Evolutionary conservation across 208 protist genomes (phyloP), one percentile per base, ranked within the genome.

Genomic region (Crithidia brevicula): DNA sequence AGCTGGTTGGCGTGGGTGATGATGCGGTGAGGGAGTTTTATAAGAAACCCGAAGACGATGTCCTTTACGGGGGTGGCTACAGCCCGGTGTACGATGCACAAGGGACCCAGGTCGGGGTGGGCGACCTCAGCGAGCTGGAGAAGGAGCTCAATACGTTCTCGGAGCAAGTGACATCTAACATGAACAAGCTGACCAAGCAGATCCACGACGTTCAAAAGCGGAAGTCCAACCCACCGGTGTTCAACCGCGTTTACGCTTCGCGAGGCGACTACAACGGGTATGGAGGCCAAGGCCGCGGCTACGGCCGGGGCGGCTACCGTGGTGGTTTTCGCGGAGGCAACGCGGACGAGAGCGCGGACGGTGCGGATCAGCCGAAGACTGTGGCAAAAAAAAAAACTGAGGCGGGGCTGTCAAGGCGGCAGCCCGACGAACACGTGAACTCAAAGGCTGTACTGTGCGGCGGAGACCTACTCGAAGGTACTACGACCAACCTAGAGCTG

Each of bases 101-200:
- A 52, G 47, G 47, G 23, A 30, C 23, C 22, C 47, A 52, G 47
- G 23, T 52, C 23, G 47, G 47, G 9, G 47, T 52, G 47, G 47
- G 47, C 30, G 47, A 52, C 16, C 47, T 52, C 23, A 23, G 1
- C 6, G 47, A 52, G 22, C 23, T 30, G 22, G 22, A 52, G 20
- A 30, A 23, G 23, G 22, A 52, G 22, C 47, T 52, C 22, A 52
- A 52, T 23, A 52, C 47, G 22, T 52, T 30, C 22, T 31, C 47
- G 20, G 23, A 52, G 20, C 47, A 52, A 9, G 23, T 52, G 8
- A 30, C 47, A 52, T 20, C 20, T 23, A 10, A 52, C 22, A 52
- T 52, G 18, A 10, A 52, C 22, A 52, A 20, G 47, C 6, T 52
- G 47, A 52, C 18, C 47, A 52, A 52, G 20, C 47, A 52, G 23